These are phyloP conservation scores for Gremmenia infestans DNA, from an alignment of 2,329 filamentous ascomycete species.

Conservation along the genomic window DNA sequence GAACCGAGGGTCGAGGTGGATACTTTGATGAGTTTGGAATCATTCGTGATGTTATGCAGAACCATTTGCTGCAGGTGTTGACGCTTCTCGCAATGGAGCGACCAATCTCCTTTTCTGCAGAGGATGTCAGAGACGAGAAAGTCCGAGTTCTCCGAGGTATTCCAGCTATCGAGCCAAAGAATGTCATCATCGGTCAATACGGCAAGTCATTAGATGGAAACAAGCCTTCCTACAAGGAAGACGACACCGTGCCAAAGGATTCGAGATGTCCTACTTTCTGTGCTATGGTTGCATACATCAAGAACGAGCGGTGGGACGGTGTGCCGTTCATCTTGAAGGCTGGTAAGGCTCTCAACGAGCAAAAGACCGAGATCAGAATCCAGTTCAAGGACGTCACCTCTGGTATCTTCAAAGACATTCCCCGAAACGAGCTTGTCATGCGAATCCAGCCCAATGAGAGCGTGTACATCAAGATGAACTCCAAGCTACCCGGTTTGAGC, in stretches of 20 bases:
- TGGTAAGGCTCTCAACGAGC: slow-evolving; percentile 96
- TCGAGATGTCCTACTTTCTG: slow-evolving; percentile 98
- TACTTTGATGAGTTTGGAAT: slow-evolving; percentile 99
- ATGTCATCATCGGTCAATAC: slow-evolving; percentile 99
- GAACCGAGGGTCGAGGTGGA: slow-evolving; percentile 92
- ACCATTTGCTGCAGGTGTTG: slow-evolving; percentile 93
- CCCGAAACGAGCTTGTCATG: slow-evolving; percentile 97
- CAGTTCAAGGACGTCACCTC: slow-evolving; percentile 99
- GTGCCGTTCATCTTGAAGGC: slow-evolving; percentile 99
- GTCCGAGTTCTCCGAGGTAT: slow-evolving; percentile 93
- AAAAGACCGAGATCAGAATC: slow-evolving; percentile 98
- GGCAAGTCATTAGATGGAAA: slow-evolving; percentile 91
- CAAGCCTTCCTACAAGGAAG: slow-evolving; percentile 98
- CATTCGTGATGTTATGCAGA: slow-evolving; percentile 99
- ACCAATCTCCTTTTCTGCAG: slow-evolving; percentile 94
- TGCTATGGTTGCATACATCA: slow-evolving; percentile 95
- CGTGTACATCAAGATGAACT: slow-evolving; percentile 99
- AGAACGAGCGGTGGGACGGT: slow-evolving; percentile 99
- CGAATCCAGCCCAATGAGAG: slow-evolving; percentile 99
- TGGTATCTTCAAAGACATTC: slow-evolving; percentile 99
- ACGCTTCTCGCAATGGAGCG: slow-evolving; percentile 97
- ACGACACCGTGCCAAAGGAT: slow-evolving; percentile 95
- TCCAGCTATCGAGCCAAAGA: slow-evolving; percentile 94
- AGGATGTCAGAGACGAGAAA: slow-evolving; percentile 98
- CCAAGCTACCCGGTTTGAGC: slow-evolving; percentile 93